These are phyloP conservation scores for Aurantiochytrium sp. DNA, from an alignment of 108 stramenopile species.

Conservation along the genomic window DNA sequence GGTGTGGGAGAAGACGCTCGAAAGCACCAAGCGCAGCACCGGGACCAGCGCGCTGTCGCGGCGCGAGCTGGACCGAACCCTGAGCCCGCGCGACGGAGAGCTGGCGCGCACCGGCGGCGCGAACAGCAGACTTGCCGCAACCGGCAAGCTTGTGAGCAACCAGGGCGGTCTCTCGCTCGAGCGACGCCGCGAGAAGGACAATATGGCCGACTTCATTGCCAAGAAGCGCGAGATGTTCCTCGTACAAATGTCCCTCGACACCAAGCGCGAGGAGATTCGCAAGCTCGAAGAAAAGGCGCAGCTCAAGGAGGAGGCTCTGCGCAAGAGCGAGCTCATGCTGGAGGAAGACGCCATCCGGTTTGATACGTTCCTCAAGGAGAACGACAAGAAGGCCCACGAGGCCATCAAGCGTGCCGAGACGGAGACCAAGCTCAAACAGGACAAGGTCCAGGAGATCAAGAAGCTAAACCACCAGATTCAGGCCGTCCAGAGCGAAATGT, in stretches of 20 bases:
- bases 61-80: neutral
- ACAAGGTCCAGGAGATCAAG: constrained; percentile 66
- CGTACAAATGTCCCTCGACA: constrained; percentile 68
- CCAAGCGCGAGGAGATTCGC: constrained; percentile 70
- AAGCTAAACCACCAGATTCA: constrained; percentile 65
- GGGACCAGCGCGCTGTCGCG: constrained; percentile 4
- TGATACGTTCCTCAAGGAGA: constrained; percentile 73
- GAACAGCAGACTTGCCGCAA: neutral
- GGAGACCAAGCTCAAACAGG: constrained; percentile 61
- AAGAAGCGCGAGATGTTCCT: constrained; percentile 74
- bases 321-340: constrained; percentile 60
- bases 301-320: constrained; percentile 66
- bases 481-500: constrained; percentile 54
- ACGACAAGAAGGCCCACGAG: constrained; percentile 68
- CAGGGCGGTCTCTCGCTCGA: neutral
- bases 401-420: constrained; percentile 65
- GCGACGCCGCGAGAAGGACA: constrained; percentile 61
- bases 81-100: neutral
- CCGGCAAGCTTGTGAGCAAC: neutral
- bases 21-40: neutral
- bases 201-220: constrained; percentile 61
- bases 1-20: constrained; percentile 36
- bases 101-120: neutral
- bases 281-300: constrained; percentile 70
- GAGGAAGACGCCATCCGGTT: constrained; percentile 71